Base-by-base conservation (phyloP, 2,329 filamentous ascomycete genomes). In the Neophaeococcomyces aloes region DNA sequence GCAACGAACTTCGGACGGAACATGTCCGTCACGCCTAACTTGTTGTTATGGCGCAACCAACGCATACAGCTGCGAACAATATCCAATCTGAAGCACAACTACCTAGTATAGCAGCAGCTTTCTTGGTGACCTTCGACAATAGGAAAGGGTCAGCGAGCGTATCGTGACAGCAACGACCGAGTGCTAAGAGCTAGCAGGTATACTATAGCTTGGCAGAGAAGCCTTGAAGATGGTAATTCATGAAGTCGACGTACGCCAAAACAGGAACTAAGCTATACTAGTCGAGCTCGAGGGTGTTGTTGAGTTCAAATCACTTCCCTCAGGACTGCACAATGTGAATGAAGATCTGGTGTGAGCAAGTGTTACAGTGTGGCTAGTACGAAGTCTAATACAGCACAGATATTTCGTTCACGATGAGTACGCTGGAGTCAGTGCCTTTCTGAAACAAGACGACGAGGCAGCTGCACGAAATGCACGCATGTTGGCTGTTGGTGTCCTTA, bases 221-320 rank as follows among this genome's bases (percentile, higher is more conserved):
- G 81, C 10, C 65, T 78, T 1, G 71, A 78, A 11, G 79, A 77
- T 38, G 73, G 89, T 65, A 72, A 33, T n/a, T 27, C 14, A 31
- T 42, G 43, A 27, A n/a, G n/a, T n/a, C n/a, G n/a, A n/a, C n/a
- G n/a, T n/a, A 45, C 18, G 8, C 31, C 23, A 11, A 6, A 4
- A 10, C 19, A n/a, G 23, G 13, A n/a, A 14, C 38, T 42, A 27
- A 43, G 14, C 30, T 29, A 41, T 30, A 14, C 32, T 19, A 41
- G 25, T 39, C 34, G 14, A 39, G 27, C 27, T 42, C 33, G 85
- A 94, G 54, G 86, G 86, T 44, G 79, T 83, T 18, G 86, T 95
- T 57, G 91, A 98, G 65, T 98, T 87, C 74, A 96, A 95, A 66
- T 93, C 86, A 49, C 74, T 98, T 36, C 91, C 91, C 2, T 96